Base-by-base conservation (phyloP, 2,329 filamentous ascomycete genomes). In the Botrytis cinerea region DNA sequence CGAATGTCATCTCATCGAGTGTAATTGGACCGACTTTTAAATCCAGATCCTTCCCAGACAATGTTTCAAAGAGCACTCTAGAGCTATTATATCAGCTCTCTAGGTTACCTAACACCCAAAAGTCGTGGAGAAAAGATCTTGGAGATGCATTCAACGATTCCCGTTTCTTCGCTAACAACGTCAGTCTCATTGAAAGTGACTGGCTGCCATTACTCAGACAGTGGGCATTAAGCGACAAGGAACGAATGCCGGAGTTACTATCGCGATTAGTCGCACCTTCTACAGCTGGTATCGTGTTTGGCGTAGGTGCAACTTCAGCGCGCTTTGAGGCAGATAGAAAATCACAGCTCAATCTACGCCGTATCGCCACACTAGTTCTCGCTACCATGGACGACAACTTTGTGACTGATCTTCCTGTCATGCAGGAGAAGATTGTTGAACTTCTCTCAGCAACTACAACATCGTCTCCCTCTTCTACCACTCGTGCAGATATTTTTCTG, bases 241-340 rank as follows among this genome's bases (percentile, higher is more conserved):
- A 98, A 72, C 90, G 93, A 64, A 88, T 99, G 83, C 85, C 91
- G 0, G 96, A 99, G 75, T 85, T 98, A 6, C 83, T 98, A 14
- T 86, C 88, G 54, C 91, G 94, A 32, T 88, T 99, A 75, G 91
- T 91, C 9, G 89, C 95, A 6, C 96, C 96, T 9, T 94, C 95
- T 1, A 95, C 95, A 22, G 96, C 97, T 0, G 96, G 96, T 14
- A 97, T 99, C 78, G 95, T 99, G 81, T 99, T 99, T 80, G 96
- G 96, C n/a, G 96, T 99, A 0, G 97, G 97, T 18, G 96, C 96
- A 10, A 94, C 93, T 35, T 97, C 95, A 61, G 96, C 96, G 51
- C 88, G 96, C 74, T 88, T 97, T n/a, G 96, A 99, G 83, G 94
- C 97, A 9, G 96, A 99, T 82, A 91, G 95, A 73, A 96, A 92